Evolutionary conservation across 306 rosid species (phyloP), one percentile per base, ranked within the genome.

Genomic region (Crotalaria pallida): DNA sequence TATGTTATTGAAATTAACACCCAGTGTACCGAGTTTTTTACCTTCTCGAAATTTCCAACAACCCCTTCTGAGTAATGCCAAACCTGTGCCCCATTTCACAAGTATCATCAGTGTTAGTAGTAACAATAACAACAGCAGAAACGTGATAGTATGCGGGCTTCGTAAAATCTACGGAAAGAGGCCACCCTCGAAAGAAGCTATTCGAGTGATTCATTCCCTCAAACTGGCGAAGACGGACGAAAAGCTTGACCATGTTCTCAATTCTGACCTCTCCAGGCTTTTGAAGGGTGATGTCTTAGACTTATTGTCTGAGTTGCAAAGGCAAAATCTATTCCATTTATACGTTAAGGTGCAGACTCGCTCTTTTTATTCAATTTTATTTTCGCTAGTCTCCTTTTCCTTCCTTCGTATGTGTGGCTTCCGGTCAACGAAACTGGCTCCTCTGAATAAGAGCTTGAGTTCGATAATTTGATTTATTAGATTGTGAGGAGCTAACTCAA

Each of bases 151-250:
- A 0, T 88, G 90, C 41, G 96, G 97, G 15, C 92, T 91, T 3
- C 83, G 97, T 26, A 49, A 74, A 0, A 73, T 69, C 53, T 50
- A 64, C 75, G 81, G 82, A 8, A 82, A 67, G 77, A 59, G 44
- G 22, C 62, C 83, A 11, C 74, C 79, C 59, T 79, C 84, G 2
- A 72, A 75, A n/a, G 96, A 91, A 67, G 83, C 86, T 34, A 88
- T 88, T 72, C 84, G 84, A 67, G 96, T 80, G 10, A 84, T 86
- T 59, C 97, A 88, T 3, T 81, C 86, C 1, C 86, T 91, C 50
- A 91, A 88, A 83, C 74, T 91, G 3, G 89, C 90, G 1, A 88
- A 80, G 76, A 43, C 76, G 51, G 55, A 73, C 29, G 16, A 71
- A 3, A 86, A 85, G 58, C 18, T 87, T 7, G 67, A 81, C 4